Conservation (phyloP, 176 grass and related monocot genomes). For the Triticum aestivum region IWGSC_CS_RefSeq_v2.1 NC_057813.1:139234929-139235428, state of each 20-base stretch:
- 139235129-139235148: not conserved
- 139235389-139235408: not conserved
- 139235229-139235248: not conserved
- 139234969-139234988: constrained; percentile 61
- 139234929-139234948: constrained; percentile 95
- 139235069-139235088: not conserved
- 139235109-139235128: not conserved
- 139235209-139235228: not conserved
- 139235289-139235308: not conserved
- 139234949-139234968: constrained; percentile 88
- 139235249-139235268: not conserved
- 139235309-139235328: not conserved
- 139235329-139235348: not conserved
- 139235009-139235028: not conserved
- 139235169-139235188: not conserved
- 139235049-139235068: not conserved
- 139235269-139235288: not conserved
- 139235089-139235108: not conserved
- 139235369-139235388: not conserved
- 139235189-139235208: not conserved
- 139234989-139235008: constrained; percentile 49
- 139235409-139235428: not conserved
- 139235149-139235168: not conserved
- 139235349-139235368: not conserved
- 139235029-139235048: not conserved